These are phyloP conservation scores for Arctostaphylos glauca DNA, from an alignment of 148 eudicot species.

Conservation along the genomic window DNA sequence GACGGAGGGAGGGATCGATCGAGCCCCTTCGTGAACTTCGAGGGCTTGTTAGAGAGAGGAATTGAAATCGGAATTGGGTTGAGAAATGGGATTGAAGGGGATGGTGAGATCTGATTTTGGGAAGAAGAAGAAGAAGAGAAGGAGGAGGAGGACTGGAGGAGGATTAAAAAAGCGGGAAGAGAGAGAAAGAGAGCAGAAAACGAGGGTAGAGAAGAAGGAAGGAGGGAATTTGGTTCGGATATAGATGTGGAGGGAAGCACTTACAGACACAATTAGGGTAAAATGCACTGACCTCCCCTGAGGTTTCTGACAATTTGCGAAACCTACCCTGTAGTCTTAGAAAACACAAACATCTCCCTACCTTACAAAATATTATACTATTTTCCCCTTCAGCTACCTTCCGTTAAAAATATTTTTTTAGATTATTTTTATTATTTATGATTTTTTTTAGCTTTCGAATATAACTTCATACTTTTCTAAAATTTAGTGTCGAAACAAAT, in stretches of 20 bases:
- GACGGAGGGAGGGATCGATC: conserved; percentile 6
- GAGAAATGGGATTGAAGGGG: background rate
- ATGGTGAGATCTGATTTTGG: conserved; percentile 20
- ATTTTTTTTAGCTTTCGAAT: too few relatives aligned
- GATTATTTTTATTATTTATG: too few relatives aligned
- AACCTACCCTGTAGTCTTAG: too few relatives aligned
- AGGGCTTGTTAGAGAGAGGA: conserved; percentile 15
- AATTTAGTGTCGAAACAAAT: too few relatives aligned
- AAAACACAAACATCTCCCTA: too few relatives aligned
- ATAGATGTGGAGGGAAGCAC: conserved; percentile 88
- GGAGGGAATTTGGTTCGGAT: conserved; percentile 97
- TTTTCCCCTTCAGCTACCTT: too few relatives aligned
- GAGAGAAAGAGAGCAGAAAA: conserved; percentile 34
- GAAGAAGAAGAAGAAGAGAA: background rate
- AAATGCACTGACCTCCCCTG: too few relatives aligned
- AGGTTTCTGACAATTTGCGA: background rate
- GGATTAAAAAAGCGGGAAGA: conserved; percentile 35
- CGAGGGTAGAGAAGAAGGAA: conserved; percentile 35
- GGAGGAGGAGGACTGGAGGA: background rate
- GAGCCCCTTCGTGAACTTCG: conserved; percentile 7
- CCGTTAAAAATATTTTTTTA: too few relatives aligned
- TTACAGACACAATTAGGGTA: background rate
- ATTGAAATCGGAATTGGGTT: conserved; percentile 16
- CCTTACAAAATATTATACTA: too few relatives aligned
- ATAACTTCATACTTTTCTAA: too few relatives aligned